Evolutionary conservation across 257 asterid species (phyloP).

Genomic region (Nicotiana undulata): DNA sequence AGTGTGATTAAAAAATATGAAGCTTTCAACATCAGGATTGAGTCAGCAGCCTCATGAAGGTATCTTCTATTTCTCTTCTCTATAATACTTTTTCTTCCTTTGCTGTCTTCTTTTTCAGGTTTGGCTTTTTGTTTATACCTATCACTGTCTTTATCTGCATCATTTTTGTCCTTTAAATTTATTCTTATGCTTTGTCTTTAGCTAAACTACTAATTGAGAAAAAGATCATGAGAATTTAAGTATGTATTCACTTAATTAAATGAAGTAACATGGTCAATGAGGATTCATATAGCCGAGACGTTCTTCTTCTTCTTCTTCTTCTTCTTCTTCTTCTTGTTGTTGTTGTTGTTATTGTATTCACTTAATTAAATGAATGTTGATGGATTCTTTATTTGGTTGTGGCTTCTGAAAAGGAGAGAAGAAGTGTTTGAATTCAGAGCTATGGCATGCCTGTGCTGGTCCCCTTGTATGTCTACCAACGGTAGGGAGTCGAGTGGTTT

Average conservation of each 20-base stretch:
- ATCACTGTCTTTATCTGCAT: not conserved
- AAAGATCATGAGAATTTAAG: not conserved
- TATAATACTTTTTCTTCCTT: constrained; percentile 2
- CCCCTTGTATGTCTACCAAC: constrained; percentile 87
- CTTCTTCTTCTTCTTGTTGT: no score
- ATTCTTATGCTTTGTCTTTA: constrained; percentile 2
- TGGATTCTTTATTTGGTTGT: constrained; percentile 18
- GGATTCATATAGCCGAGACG: no score
- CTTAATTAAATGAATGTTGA: constrained; percentile 3
- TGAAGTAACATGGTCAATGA: no score
- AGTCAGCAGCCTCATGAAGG: constrained; percentile 53
- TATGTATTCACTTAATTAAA: not conserved
- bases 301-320: no score
- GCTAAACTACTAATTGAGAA: not conserved
- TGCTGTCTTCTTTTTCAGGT: constrained; percentile 5
- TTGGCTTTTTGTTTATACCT: constrained; percentile 6
- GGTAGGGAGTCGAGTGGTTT: constrained; percentile 84
- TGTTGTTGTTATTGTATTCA: not conserved
- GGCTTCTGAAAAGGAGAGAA: constrained; percentile 68
- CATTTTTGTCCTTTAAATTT: not conserved
- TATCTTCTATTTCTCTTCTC: constrained; percentile 18
- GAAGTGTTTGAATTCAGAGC: constrained; percentile 91
- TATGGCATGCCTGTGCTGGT: constrained; percentile 99
- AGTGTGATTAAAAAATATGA: constrained; percentile 27
- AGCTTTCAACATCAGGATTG: constrained; percentile 57